Base-by-base conservation (phyloP, 148 eudicot species). In the Selenicereus undatus region DNA sequence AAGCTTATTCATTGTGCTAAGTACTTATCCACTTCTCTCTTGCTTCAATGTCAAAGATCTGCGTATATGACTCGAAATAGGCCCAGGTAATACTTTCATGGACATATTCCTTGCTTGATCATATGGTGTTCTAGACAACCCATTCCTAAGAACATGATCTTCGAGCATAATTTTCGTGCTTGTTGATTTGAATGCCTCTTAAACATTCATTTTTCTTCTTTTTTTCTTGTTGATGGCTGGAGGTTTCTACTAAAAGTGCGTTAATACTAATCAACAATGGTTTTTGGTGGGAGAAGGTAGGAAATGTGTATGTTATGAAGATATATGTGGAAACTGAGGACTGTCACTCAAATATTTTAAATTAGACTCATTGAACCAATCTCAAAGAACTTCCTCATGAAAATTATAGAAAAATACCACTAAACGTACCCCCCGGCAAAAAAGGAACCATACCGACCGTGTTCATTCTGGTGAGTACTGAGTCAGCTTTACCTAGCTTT, bases 1-100 rank as follows among this genome's bases (percentile, higher is more conserved):
- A 64, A 84, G 86, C 81, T 80, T 84, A 35, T 84, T 84, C 74
- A 84, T 65, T 14, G 76, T 72, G 75, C 75, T 73, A 16, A 84
- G 62, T 11, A 84, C 78, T 12, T 83, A 80, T 20, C 36, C 80
- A 0, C 45, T 29, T 77, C 73, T 84, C 20, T 66, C 69, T 1
- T 77, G 74, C 72, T 84, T 72, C 3, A 22, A 22, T 45, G 73
- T 62, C 27, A 71, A 64, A 24, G 81, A 80, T 76, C 68, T 62
- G 8, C 81, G 65, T 0, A 51, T 27, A 45, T 54, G 56, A 13
- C 62, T 36, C 17, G 70, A 74, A 74, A 74, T 52, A 50, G 83
- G 75, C 56, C 69, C 81, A 27, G 84, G 79, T 29, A 84, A 68
- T 10, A 77, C 30, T 36, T 50, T 81, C 36, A 73, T 52, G 17